Evolutionary conservation across 2,329 filamentous ascomycete genomes (phyloP), one percentile per base, ranked within the genome.

Genomic region (Gyromitra esculenta): DNA sequence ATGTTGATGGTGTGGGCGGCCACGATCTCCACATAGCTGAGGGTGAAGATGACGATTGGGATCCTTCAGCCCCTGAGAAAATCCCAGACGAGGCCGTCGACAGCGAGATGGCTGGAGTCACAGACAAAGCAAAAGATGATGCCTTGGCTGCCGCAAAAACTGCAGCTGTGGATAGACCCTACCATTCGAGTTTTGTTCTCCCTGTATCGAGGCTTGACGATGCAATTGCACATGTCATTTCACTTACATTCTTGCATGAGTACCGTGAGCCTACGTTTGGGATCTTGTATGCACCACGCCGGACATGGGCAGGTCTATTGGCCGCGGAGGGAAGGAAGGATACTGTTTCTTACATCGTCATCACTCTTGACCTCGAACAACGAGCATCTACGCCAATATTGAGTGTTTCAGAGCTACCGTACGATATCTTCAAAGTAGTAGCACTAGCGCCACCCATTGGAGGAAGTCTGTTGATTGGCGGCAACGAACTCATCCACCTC

Each of bases 221-320:
- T 78, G 90, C 89, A 79, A 87, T 99, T 80, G 89, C 95, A 76
- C 92, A 97, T 84, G 94, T 95, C 63, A 90, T 97, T 81, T 93
- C 97, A 82, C 89, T 99, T 82, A 91, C 92, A 71, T 99, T 99
- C 83, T 86, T 99, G 79, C 89, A 98, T 87, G 95, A 98, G 85
- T 99, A 99, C 84, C 91, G 96, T 83, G 96, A 98, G 84, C 95
- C 96, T 11, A 99, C 96, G 0, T 97, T 99, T 85, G 96, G 95
- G 73, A 94, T 99, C 77, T 87, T 99, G 54, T 96, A 93, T 60
- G 92, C 94, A 0, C 90, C 90, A 67, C 86, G 89, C 78, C 87
- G 90, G 45, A 89, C 91, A 13, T 94, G 94, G n/a, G 87, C 88
- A 71, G 91, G 92, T 1, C 86, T 98, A 68, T 84, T 91, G 35